Evolutionary conservation across 345 rosid genomes (phyloP), one percentile per base, ranked within the genome.

Genomic region (Erodium maritimum): DNA sequence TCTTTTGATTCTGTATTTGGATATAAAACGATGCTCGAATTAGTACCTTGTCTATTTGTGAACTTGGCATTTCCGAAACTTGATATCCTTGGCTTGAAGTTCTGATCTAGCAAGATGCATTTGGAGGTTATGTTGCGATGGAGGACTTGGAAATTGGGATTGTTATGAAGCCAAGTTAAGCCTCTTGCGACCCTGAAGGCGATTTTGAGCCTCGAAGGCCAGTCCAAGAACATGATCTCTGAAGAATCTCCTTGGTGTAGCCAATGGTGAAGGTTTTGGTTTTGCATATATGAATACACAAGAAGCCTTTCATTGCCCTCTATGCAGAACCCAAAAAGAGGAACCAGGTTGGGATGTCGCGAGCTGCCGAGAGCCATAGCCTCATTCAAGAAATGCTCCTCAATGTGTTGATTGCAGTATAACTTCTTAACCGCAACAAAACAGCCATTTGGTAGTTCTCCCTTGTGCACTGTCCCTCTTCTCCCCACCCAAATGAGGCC

Each of bases 161-260:
- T 58, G 3, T 75, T 72, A 57, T 75, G 79, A 11, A 75, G 63
- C 76, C 79, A 75, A 4, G 79, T 68, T 54, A 75, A 60, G 11
- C 76, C 73, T 66, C 61, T 68, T 22, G 76, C 76, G 42, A 64
- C n/a, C 2, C 73, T 68, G 12, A 56, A 50, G 0, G 56, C 71
- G 21, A 68, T 60, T 68, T 50, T 71, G 19, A 59, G 61, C 58
- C 75, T 61, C 23, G 56, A 11, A 13, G 62, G 68, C 79, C 73
- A 75, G 2, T 71, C 67, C 69, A 70, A 19, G n/a, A 20, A 6
- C 18, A 20, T n/a, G 57, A 12, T 42, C 48, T 42, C 14, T 9
- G 48, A 42, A 16, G 48, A 42, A 19, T 9, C 13, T 55, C 58
- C 7, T 50, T 42, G 50, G 61, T 70, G 69, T 61, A 70, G 45